Conservation (phyloP, 129 eudicot species). For the Deinandra increscens region DNA sequence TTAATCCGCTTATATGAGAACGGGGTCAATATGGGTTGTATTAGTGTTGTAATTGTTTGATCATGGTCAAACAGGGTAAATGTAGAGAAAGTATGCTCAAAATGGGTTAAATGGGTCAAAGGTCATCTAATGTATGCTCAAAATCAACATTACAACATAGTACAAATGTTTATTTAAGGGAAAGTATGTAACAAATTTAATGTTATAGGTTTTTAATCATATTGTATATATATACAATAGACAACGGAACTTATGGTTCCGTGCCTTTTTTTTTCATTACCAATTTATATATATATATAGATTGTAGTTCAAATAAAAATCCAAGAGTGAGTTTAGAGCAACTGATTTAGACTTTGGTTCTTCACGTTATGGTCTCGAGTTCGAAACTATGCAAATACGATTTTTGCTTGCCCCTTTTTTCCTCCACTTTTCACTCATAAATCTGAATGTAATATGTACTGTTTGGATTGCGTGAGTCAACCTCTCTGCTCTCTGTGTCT, state of each 20-base stretch:
- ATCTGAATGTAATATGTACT: conserved; percentile 91
- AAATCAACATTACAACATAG: not conserved
- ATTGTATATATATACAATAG: too few species aligned
- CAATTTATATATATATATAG: too few species aligned
- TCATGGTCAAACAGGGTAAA: not conserved
- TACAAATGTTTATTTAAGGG: not conserved
- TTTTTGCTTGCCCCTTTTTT: too few species aligned
- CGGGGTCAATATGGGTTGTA: not conserved
- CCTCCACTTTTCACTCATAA: too few species aligned
- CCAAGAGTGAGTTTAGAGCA: too few species aligned
- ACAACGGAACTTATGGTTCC: too few species aligned
- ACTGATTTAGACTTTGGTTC: too few species aligned
- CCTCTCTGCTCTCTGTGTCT: conserved; percentile 84
- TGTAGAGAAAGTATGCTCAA: not conserved
- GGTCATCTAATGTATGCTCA: not conserved
- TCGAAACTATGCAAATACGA: too few species aligned
- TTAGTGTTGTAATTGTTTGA: not conserved
- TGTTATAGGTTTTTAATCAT: not conserved
- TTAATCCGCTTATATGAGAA: not conserved
- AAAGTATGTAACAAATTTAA: not conserved
- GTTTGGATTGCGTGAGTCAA: conserved; percentile 78
- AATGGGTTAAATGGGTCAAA: not conserved
- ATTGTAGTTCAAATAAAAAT: too few species aligned
- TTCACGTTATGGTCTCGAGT: too few species aligned
- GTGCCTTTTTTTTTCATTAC: too few species aligned